Evolutionary conservation across 1,284 basidiomycete genomes (phyloP).

Genomic region (Singerocomus inundabilis): DNA sequence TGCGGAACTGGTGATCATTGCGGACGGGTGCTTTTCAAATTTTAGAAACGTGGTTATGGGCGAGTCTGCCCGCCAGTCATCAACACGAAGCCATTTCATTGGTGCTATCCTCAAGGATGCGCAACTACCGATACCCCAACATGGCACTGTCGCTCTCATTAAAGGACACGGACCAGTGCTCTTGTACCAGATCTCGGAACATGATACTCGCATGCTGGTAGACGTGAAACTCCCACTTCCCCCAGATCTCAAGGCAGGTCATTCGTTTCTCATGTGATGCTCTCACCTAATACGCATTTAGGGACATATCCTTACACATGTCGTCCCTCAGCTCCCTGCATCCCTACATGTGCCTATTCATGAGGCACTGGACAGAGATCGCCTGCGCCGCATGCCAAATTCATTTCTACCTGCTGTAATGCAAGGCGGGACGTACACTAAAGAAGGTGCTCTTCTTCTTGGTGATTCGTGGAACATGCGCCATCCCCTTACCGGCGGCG

Average conservation of each 20-base stretch:
- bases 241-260: slow-evolving; percentile 69
- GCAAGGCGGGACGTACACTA: slow-evolving; percentile 63
- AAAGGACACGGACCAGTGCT: slow-evolving; percentile 66
- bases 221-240: slow-evolving; percentile 90
- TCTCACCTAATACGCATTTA: slow-evolving; percentile 29
- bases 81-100: slow-evolving; percentile 67
- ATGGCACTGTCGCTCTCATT: slow-evolving; percentile 76
- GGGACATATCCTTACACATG: slow-evolving; percentile 67
- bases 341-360: slow-evolving; percentile 63
- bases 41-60: slow-evolving; percentile 59
- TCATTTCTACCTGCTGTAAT: slow-evolving; percentile 86
- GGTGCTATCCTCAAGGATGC: slow-evolving; percentile 67
- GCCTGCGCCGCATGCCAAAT: slow-evolving; percentile 93
- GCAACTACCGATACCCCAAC: slow-evolving; percentile 65
- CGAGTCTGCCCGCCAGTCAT: slow-evolving; percentile 39
- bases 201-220: slow-evolving; percentile 89
- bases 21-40: slow-evolving; percentile 94
- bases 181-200: slow-evolving; percentile 76
- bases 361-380: slow-evolving; percentile 64
- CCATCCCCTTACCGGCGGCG: slow-evolving; percentile 95
- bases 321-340: slow-evolving; percentile 79
- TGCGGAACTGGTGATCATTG: slow-evolving; percentile 84
- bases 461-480: slow-evolving; percentile 99
- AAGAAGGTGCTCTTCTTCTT: slow-evolving; percentile 80
- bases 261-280: background rate